These are phyloP conservation scores for Sorghum bicolor DNA, from an alignment of 176 grass and related monocot genomes.

Conservation along the genomic window DNA sequence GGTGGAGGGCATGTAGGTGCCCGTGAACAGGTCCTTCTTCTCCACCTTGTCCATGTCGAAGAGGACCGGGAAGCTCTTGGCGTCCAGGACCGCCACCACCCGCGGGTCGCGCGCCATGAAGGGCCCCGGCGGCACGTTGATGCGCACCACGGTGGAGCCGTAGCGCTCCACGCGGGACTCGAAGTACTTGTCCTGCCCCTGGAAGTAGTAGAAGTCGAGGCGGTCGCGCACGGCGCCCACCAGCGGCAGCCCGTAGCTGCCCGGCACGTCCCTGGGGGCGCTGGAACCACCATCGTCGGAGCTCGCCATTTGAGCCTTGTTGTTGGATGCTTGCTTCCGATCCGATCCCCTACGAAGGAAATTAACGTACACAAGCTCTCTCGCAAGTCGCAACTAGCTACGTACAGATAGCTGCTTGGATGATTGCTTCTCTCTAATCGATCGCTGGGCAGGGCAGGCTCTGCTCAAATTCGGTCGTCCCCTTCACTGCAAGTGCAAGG, in stretches of 20 bases:
- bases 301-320: not conserved
- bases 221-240: slow-evolving; percentile 52
- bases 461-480: too few species aligned
- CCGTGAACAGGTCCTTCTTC: slow-evolving; percentile 63
- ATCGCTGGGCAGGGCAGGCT: too few species aligned
- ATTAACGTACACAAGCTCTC: too few species aligned
- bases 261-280: slow-evolving; percentile 18
- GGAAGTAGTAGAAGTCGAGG: slow-evolving; percentile 74
- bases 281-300: not conserved
- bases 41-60: slow-evolving; percentile 75
- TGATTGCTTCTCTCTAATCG: too few species aligned
- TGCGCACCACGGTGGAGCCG: slow-evolving; percentile 61
- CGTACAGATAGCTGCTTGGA: too few species aligned
- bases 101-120: slow-evolving; percentile 60
- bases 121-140: slow-evolving; percentile 60
- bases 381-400: too few species aligned
- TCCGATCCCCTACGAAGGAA: too few species aligned
- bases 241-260: slow-evolving; percentile 49
- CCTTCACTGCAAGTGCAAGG: too few species aligned
- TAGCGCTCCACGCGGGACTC: slow-evolving; percentile 48
- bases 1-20: slow-evolving; percentile 72
- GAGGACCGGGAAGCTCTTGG: slow-evolving; percentile 69
- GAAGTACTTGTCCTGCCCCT: slow-evolving; percentile 73
- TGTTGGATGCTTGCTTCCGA: too few species aligned
- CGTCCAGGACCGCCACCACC: slow-evolving; percentile 64